Base-by-base conservation (phyloP, 495 filamentous ascomycete genomes). In the Penicillium mononematosum region DNA sequence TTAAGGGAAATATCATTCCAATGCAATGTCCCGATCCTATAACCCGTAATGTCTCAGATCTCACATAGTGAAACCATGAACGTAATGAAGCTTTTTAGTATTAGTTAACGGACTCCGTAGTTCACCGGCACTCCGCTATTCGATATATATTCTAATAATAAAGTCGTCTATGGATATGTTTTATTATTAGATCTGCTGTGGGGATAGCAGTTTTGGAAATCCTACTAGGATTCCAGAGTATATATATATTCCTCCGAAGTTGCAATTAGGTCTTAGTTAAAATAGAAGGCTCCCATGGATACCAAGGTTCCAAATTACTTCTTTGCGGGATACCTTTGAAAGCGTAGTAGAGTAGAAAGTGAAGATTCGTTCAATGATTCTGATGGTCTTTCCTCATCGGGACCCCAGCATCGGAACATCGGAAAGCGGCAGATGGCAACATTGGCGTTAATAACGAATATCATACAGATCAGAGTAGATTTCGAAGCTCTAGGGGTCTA, bases 401-500 rank as follows among this genome's bases (percentile, higher is more conserved):
- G 16, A 39, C n/a, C 5, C 6, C 9, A 17, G n/a, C 6, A 6
- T 39, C 36, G 36, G 16, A 39, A 39, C 2, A 6, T 39, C 36
- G 36, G 16, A 39, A 39, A 7, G 16, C 16, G 36, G 36, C 14
- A 36, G 14, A 17, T 20, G 27, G 27, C 25, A 29, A 32, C 5
- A 17, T 20, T 19, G 5, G 31, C 29, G 11, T 14, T 39, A 1
- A 9, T 38, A 38, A n/a, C 16, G 16, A 41, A 32, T 51, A 55
- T 49, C 4, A 25, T 55, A 63, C 60, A 60, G 56, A 63, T 45
- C 27, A 60, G 54, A 63, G 57, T 64, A 57, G 43, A 60, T 67
- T 59, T 68, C 62, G 56, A 66, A 63, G 62, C 58, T 58, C 53
- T 55, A 56, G 34, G 49, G 12, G 25, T 66, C 56, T 68, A 65